Conservation (phyloP, 2,329 filamentous ascomycete genomes). For the Fusarium heterosporum region DNA sequence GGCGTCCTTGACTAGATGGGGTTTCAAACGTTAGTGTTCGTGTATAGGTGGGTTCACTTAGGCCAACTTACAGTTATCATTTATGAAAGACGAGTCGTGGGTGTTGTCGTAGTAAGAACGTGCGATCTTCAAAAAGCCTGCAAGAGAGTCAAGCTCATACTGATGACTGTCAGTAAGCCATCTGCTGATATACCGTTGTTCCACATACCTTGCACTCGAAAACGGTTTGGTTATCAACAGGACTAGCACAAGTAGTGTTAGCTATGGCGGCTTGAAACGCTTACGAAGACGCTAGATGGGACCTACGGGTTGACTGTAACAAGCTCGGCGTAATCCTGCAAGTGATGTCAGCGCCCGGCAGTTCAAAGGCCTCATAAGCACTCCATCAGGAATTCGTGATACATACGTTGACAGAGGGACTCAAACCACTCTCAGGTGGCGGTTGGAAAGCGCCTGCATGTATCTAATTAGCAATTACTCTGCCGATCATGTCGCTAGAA, state of each 20-base stretch:
- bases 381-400: neutral
- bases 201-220: conserved; percentile 25
- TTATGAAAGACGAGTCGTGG: conserved; percentile 16
- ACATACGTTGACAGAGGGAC: conserved; percentile 18
- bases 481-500: fast-evolving
- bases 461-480: neutral
- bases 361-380: neutral
- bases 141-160: conserved; percentile 29
- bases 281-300: fast-evolving
- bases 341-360: neutral
- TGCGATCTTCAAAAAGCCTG: conserved; percentile 25
- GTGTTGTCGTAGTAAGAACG: conserved; percentile 27
- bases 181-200: fast-evolving
- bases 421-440: conserved; percentile 18
- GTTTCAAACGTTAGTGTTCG: fast-evolving
- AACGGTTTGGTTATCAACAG: conserved; percentile 23
- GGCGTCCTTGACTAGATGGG: neutral
- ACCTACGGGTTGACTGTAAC: conserved; percentile 19
- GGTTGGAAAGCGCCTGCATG: conserved; percentile 23
- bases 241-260: neutral
- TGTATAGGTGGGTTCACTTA: neutral
- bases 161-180: neutral
- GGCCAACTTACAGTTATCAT: conserved; percentile 11
- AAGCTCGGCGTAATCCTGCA: conserved; percentile 19
- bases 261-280: fast-evolving